Evolutionary conservation across 257 asterid species (phyloP).

Genomic region (Scutellaria barbata): DNA sequence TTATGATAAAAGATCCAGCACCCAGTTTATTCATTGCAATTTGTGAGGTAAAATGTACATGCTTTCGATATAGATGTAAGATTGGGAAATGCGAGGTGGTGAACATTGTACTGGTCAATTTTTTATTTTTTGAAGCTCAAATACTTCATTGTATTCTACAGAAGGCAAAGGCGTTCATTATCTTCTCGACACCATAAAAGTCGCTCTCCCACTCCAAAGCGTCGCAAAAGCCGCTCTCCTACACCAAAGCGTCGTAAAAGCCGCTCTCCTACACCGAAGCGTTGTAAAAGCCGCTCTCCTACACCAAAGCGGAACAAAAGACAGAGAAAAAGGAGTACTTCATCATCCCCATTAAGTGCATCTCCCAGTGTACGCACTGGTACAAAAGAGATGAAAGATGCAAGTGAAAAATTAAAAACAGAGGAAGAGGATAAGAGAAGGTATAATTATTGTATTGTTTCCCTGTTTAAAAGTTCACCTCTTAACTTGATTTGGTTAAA

Average conservation of each 20-base stretch:
- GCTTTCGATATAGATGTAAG: conserved; percentile 58
- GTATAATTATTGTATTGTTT: conserved; percentile 49
- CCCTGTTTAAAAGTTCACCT: conserved; percentile 9
- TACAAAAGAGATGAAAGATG: conserved; percentile 70
- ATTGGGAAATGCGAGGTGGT: conserved; percentile 44
- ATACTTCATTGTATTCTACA: conserved; percentile 58
- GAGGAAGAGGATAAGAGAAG: conserved; percentile 90
- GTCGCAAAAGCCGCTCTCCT: conserved; percentile 75
- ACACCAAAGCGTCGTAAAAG: conserved; percentile 68
- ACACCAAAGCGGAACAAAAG: conserved; percentile 63
- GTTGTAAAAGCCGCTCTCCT: conserved; percentile 81
- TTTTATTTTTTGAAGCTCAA: conserved; percentile 52
- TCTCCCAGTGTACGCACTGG: conserved; percentile 61
- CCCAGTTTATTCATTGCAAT: conserved; percentile 88
- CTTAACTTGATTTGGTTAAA: conserved; percentile 20
- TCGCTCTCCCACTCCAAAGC: conserved; percentile 72
- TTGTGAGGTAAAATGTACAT: conserved; percentile 89
- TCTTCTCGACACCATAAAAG: conserved; percentile 72
- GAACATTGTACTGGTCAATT: conserved; percentile 35
- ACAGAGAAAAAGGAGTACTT: conserved; percentile 63
- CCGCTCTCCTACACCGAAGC: conserved; percentile 73
- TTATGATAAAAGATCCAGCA: conserved; percentile 90
- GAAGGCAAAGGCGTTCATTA: conserved; percentile 77
- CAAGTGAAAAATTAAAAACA: conserved; percentile 65
- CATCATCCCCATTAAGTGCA: conserved; percentile 52